Evolutionary conservation across 176 grass and related monocot species (phyloP), one percentile per base, ranked within the genome.

Genomic region (Triticum urartu): DNA sequence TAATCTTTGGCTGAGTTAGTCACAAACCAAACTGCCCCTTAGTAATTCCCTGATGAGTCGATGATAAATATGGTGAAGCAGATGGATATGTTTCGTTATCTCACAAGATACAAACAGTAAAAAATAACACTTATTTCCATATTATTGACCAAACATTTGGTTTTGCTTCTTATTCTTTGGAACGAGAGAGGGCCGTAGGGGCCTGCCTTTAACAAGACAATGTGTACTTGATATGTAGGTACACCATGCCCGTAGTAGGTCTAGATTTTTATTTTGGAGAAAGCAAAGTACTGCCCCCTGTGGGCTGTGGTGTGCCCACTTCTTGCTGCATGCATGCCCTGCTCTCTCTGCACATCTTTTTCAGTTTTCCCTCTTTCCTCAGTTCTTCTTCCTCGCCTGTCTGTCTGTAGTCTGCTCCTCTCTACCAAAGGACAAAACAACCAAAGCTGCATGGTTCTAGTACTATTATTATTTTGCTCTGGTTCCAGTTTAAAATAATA

Each of bases 301-400:
- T 52, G 14, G 35, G 13, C 72, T 88, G 43, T 4, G 45, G 7
- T 76, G 81, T 86, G 79, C 56, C 84, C 79, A 54, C 84, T 79
- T 73, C 52, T 72, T 78, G 71, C 48, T 72, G 79, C 84, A 90
- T 65, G 88, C 88, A 82, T 79, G 79, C 64, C 50, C 76, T 88
- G 43, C 86, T 47, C 54, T 28, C 72, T 63, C 34, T 85, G 21
- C 32, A 7, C 39, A 47, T 6, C 36, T 66, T 71, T 81, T 63
- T 74, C 24, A 48, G 68, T 76, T 38, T 79, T 52, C 13, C 20
- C 35, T 54, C 38, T 36, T 40, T 58, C 28, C 34, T 65, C 62
- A 2, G 11, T 61, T 22, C 69, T 30, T 81, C 83, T 40, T 82
- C 83, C 38, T 82, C 40, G 6, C 11, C 3, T 5, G 72, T 75